Base-by-base conservation (phyloP, 768 basidiomycete genomes). In the Phanerochaete sordida region DNA sequence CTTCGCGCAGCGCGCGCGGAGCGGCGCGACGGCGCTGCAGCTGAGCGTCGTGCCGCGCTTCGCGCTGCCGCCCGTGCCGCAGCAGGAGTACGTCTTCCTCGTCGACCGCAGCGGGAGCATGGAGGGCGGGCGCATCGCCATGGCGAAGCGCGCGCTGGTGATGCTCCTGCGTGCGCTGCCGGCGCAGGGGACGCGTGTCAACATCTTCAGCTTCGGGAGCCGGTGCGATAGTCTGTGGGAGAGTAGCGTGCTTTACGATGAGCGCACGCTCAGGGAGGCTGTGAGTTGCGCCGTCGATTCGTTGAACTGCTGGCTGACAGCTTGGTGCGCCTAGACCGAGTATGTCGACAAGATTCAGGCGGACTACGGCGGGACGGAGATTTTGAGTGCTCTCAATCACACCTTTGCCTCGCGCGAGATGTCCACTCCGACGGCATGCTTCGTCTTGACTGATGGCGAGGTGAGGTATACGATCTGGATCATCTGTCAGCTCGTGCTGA, bases 71-170 rank as follows among this genome's bases (percentile, higher is more conserved):
- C 74, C 74, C 1, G 65, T 83, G 0, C 61, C 62, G 15, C 66
- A 72, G 0, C 84, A 84, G 53, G 86, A 87, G 60, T 87, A 81
- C 56, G 71, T 88, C 0, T 88, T 88, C 61, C 60, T 88, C 7
- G 72, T 88, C 15, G 86, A 88, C 63, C 72, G 84, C 45, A 84
- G 81, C 21, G 79, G 81, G 0, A 84, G 82, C 53, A 87, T 87
- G 86, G 0, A 0, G 0, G 60, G 60, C 23, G 30, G 23, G 11
- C 65, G 79, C 7, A 81, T 86, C 2, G 74, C 74, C 37, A 78
- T 74, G 1, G 83, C 84, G 12, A 84, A 80, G 61, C 61, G 68
- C 28, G 80, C 84, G 0, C 69, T 87, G 31, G 48, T 52, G 0
- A 73, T 82, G 63, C 65, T 88, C 1, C 71, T 88, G 16, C 76